Conservation (phyloP, 2,329 filamentous ascomycete genomes). For the Scytalidium sp. region DNA sequence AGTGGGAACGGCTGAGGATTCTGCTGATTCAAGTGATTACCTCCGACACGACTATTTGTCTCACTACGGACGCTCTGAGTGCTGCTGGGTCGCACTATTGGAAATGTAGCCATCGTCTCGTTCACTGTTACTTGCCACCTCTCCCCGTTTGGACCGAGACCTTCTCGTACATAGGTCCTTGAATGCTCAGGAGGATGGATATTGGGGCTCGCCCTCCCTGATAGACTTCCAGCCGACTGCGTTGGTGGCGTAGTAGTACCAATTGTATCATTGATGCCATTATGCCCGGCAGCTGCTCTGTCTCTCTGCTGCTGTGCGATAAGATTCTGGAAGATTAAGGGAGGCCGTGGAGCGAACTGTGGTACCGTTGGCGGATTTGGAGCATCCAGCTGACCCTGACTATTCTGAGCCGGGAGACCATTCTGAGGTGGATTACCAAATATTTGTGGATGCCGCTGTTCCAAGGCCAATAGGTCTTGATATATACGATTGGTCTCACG, state of each 20-base stretch:
- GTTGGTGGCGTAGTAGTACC: slow-evolving; percentile 10
- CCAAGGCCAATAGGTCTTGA: slow-evolving; percentile 25
- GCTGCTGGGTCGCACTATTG: slow-evolving; percentile 7
- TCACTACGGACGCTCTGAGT: not conserved
- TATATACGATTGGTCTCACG: slow-evolving; percentile 41
- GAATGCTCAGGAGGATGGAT: slow-evolving; percentile 32
- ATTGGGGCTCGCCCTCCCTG: slow-evolving; percentile 23
- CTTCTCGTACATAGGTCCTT: slow-evolving; percentile 45
- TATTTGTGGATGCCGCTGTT: not conserved
- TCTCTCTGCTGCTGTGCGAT: slow-evolving; percentile 23
- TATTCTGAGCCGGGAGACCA: not conserved
- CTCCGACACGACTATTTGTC: not conserved
- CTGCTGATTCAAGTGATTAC: not conserved
- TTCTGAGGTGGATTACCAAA: not conserved
- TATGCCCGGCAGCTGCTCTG: slow-evolving; percentile 18
- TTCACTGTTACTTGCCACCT: slow-evolving; percentile 51
- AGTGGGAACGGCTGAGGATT: not conserved
- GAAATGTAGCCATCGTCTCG: slow-evolving; percentile 33
- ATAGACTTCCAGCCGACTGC: slow-evolving; percentile 18
- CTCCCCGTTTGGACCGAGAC: slow-evolving; percentile 47
- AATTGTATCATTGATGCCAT: slow-evolving; percentile 17
- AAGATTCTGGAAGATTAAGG: slow-evolving; percentile 17
- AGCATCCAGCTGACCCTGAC: not conserved
- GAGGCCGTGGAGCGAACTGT: slow-evolving; percentile 6
- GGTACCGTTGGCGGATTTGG: not conserved